Base-by-base conservation (phyloP, 495 filamentous ascomycete genomes). In the Arthonia radiata region DNA sequence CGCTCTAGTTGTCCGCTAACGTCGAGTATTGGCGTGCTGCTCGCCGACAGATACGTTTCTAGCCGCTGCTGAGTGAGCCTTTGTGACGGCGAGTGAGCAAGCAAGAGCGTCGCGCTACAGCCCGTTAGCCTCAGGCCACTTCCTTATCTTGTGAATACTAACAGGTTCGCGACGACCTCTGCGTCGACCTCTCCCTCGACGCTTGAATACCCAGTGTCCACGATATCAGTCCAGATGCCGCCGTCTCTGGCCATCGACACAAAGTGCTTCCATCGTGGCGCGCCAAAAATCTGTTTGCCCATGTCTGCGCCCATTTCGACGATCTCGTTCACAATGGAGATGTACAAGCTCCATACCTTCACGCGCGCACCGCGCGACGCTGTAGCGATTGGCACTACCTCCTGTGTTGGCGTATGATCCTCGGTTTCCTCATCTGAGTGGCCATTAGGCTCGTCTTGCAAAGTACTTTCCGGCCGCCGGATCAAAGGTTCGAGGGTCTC, bases 321-420 rank as follows among this genome's bases (percentile, higher is more conserved):
- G 25, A 91, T 72, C 14, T 76, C 76, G 49, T 91, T 89, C 18
- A 94, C 58, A 14, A 94, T 64, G 0, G 80, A 90, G 27, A 94
- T 64, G 46, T 94, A 94, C 37, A 97, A 59, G 47, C 77, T 89
- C 89, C 89, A 97, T 29, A 93, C 67, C 46, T 92, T 94, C 48
- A 92, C 77, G 34, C 83, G 58, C 31, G 73, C 77, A 21, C 66
- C 69, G 28, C 67, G 58, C 25, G 73, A 74, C 30, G 73, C 74
- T 33, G 53, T 56, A 28, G 67, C 66, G 27, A 91, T 68, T 2
- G 75, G 75, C 23, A 78, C 73, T 16, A 55, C n/a, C n/a, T n/a
- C n/a, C n/a, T n/a, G 48, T 10, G 41, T 33, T 9, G 47, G 37
- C 9, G 40, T 28, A 1, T 22, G 28, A 4, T 26, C 15, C 5